These are phyloP conservation scores for Penicillium expansum DNA, from an alignment of 2,329 filamentous ascomycete genomes.

Conservation along the genomic window DNA sequence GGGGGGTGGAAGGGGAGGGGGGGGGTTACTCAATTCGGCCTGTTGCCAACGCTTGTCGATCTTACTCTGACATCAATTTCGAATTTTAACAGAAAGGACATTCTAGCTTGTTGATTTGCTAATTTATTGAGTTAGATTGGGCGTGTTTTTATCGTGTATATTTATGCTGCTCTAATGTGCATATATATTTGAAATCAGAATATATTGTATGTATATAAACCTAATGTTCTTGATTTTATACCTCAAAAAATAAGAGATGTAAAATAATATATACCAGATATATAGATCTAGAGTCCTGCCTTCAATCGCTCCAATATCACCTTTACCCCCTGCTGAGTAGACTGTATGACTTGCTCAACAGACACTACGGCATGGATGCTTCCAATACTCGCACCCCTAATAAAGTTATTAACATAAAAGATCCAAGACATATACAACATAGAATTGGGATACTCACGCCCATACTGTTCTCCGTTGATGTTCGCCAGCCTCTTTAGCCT, in stretches of 20 bases:
- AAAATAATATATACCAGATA: background rate
- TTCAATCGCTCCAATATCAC: conserved; percentile 5
- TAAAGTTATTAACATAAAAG: background rate
- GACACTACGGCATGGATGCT: conserved; percentile 16
- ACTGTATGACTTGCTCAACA: conserved; percentile 12
- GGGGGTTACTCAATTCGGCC: background rate
- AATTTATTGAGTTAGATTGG: background rate
- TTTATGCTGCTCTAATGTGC: background rate
- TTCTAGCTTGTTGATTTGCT: background rate
- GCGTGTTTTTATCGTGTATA: background rate
- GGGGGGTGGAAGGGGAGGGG: background rate
- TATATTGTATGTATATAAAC: no score
- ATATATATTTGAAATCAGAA: background rate
- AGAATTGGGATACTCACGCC: conserved; percentile 15
- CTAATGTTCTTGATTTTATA: background rate
- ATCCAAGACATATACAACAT: background rate
- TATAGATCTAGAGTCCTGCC: background rate
- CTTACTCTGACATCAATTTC: background rate
- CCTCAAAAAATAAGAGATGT: background rate
- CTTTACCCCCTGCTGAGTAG: conserved; percentile 10
- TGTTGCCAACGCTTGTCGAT: background rate
- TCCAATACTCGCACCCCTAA: conserved; percentile 19
- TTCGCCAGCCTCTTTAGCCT: conserved; percentile 14
- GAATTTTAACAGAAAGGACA: background rate
- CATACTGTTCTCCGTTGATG: conserved; percentile 20